Conservation (phyloP, 2,329 filamentous ascomycete species). For the Seiridium unicorne region DNA sequence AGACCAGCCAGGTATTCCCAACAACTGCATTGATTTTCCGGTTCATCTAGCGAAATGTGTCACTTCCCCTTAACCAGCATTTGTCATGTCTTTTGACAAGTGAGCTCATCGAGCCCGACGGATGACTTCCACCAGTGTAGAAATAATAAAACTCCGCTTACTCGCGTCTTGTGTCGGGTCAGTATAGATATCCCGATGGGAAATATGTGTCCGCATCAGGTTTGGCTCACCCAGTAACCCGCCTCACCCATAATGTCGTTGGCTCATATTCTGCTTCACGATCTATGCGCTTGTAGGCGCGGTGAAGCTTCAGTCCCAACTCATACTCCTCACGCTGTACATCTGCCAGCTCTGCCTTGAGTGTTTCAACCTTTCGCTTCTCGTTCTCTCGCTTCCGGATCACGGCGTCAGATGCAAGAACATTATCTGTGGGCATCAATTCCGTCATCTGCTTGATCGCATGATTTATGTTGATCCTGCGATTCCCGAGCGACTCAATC, state of each 20-base stretch:
- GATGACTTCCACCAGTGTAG: too few relatives aligned
- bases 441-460: slow-evolving; percentile 77
- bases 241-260: slow-evolving; percentile 73
- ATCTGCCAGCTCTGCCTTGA: slow-evolving; percentile 68
- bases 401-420: slow-evolving; percentile 66
- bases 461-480: slow-evolving; percentile 68
- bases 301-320: slow-evolving; percentile 70
- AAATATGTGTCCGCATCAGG: not conserved
- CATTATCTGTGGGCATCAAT: slow-evolving; percentile 69
- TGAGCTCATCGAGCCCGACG: too few relatives aligned
- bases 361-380: slow-evolving; percentile 64
- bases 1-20: not conserved
- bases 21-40: not conserved
- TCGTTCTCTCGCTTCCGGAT: slow-evolving; percentile 52
- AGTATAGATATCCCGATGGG: too few relatives aligned
- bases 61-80: too few relatives aligned
- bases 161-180: too few relatives aligned
- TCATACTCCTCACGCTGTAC: slow-evolving; percentile 77
- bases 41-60: too few relatives aligned
- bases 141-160: too few relatives aligned
- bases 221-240: slow-evolving; percentile 62
- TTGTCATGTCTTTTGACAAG: too few relatives aligned
- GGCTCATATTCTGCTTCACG: slow-evolving; percentile 63
- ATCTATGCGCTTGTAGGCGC: slow-evolving; percentile 73
- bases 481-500: slow-evolving; percentile 63